Percentiles rank a stretch among this genome's conserved stretches.
These are phyloP conservation scores for Ophiostoma fasciatum DNA, from an alignment of 2,329 filamentous ascomycete genomes.

Conservation along the genomic window DNA sequence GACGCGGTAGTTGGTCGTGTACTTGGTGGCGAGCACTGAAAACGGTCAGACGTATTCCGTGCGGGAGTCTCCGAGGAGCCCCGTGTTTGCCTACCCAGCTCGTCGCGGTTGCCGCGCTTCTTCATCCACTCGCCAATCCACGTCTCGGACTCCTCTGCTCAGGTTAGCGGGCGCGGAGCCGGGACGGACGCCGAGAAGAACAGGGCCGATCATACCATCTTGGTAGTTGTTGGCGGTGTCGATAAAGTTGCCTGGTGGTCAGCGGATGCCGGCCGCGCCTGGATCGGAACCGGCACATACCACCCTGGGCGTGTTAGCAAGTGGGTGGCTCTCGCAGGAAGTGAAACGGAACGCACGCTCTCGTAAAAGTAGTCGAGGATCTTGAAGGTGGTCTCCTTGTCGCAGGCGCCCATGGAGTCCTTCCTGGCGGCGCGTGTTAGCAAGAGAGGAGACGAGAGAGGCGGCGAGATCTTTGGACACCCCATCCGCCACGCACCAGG, in stretches of 20 bases:
- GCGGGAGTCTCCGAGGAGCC: background rate
- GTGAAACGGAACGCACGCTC: too few relatives aligned
- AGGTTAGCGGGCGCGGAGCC: too few relatives aligned
- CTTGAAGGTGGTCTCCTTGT: conserved; percentile 44
- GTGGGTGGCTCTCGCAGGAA: too few relatives aligned
- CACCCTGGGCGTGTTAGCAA: too few relatives aligned
- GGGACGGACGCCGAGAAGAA: background rate
- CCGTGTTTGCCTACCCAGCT: conserved; percentile 37
- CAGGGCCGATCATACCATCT: conserved; percentile 26
- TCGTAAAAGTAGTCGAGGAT: conserved; percentile 53
- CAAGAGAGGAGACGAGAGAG: too few relatives aligned
- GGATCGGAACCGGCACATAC: too few relatives aligned
- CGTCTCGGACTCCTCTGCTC: conserved; percentile 37
- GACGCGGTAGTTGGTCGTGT: conserved; percentile 40
- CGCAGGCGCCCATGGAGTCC: conserved; percentile 46
- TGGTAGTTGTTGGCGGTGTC: conserved; percentile 60
- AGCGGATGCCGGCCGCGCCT: too few relatives aligned
- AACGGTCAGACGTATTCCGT: background rate
- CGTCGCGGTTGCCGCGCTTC: conserved; percentile 45
- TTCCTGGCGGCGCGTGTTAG: conserved; percentile 20
- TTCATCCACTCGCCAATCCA: conserved; percentile 62
- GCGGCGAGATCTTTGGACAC: background rate
- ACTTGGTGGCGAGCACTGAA: conserved; percentile 54
- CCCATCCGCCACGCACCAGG: conserved; percentile 27
- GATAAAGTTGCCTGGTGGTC: conserved; percentile 68